Evolutionary conservation across 371 early-diverging fungal genomes (phyloP), one percentile per base, ranked within the genome.

Genomic region (Mortierella sp.): DNA sequence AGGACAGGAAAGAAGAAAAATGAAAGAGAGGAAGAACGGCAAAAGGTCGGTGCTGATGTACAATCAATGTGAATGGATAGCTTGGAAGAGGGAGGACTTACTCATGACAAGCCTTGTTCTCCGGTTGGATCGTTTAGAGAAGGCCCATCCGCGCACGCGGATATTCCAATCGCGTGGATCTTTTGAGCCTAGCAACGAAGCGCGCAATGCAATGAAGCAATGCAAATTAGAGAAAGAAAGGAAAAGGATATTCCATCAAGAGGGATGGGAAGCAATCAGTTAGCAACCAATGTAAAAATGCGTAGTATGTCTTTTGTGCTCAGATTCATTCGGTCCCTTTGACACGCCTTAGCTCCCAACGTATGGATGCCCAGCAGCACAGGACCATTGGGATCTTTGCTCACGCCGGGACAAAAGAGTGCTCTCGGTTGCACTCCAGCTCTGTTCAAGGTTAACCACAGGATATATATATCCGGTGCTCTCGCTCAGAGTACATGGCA

Each of bases 91-190:
- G 37, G 9, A 4, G 23, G 25, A 48, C 60, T 46, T 60, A 60
- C 60, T 60, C 60, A 60, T 60, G 47, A 60, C 60, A 21, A 60
- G 60, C 21, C 60, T 45, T 26, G 45, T 60, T 9, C 60, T 45
- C 28, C 60, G 60, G 28, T 60, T 60, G 18, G 60, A 47, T 47
- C 60, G 47, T 23, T 60, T 60, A 21, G 60, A 60, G 26, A 60
- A 60, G 25, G 60, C 60, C 60, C 60, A 60, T 60, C 60, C 60
- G 18, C 60, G 44, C 60, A 60, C 60, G 18, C 60, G 60, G 15
- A 60, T 45, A 23, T 48, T 60, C 60, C 60, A 60, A 15, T 60
- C 60, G 26, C 47, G 45, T 7, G 60, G 60, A 11, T 60, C 60
- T 28, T 60, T 60, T 7, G 60, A 60, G 28, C 47, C 60, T 60